A percentile compares a stretch with the other conserved stretches of the same genome.
These are phyloP conservation scores for Schizophyllum amplum DNA, from an alignment of 1,284 basidiomycete species.

Conservation along the genomic window DNA sequence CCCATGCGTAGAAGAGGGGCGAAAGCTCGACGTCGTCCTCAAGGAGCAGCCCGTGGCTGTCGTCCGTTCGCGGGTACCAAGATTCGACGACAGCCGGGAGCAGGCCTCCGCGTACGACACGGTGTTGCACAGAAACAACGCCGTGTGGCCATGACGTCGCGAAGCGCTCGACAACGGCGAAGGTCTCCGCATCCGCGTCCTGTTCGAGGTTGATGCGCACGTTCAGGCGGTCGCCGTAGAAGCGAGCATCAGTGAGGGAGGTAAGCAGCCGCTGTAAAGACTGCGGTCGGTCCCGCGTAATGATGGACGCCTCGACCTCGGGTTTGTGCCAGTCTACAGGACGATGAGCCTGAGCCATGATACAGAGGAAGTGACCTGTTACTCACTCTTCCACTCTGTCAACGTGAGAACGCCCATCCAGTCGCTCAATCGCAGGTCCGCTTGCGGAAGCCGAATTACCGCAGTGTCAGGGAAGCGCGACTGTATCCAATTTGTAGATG, in stretches of 20 bases:
- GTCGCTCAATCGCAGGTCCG: conserved; percentile 44
- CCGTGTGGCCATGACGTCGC: conserved; percentile 48
- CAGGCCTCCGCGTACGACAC: conserved; percentile 68
- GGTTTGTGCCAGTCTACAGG: conserved; percentile 65
- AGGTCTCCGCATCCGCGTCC: conserved; percentile 55
- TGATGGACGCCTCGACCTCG: conserved; percentile 58
- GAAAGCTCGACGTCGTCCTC: conserved; percentile 83
- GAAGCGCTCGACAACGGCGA: conserved; percentile 39
- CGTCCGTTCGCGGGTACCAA: conserved; percentile 70
- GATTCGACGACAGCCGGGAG: conserved; percentile 78
- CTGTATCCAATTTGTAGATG: conserved; percentile 14
- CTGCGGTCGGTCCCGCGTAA: conserved; percentile 68
- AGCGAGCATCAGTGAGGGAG: conserved; percentile 52
- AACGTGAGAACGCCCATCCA: conserved; percentile 60
- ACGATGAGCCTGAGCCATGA: conserved; percentile 1
- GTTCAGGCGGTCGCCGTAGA: conserved; percentile 58
- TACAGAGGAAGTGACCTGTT: not conserved
- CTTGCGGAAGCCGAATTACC: conserved; percentile 40
- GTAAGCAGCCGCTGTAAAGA: conserved; percentile 60
- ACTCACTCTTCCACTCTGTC: conserved; percentile 47
- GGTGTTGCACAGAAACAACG: conserved; percentile 50
- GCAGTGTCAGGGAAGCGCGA: conserved; percentile 15
- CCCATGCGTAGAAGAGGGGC: conserved; percentile 76
- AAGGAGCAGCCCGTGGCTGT: conserved; percentile 70
- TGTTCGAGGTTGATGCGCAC: conserved; percentile 71